Evolutionary conservation across 2,329 filamentous ascomycete species (phyloP), one percentile per base, ranked within the genome.

Genomic region (Claviceps spartinae): DNA sequence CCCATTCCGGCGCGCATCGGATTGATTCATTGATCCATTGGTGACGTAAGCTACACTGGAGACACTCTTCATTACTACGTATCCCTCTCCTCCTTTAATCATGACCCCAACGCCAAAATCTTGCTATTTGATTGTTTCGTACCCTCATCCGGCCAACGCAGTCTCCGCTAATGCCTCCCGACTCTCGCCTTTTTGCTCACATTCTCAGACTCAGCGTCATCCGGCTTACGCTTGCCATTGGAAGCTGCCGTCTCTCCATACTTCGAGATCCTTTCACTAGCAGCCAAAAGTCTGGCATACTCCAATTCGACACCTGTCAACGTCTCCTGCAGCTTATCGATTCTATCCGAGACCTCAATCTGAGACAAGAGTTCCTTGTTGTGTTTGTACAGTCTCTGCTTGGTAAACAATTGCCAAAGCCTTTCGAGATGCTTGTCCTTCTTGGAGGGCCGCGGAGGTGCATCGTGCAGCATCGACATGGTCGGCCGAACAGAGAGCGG

Each of bases 341-440:
- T 78, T 38, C 85, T 76, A 64, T 91, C 86, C 0, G 69, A 65
- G 5, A 72, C 70, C 51, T 88, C 85, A 42, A 91, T 69, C 65
- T 90, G 83, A 40, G 78, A 76, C 13, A 94, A 72, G 2, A 78
- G 68, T 58, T 90, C 83, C 53, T 76, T 77, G 61, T 93, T 91
- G 60, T 88, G 85, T 45, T 78, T 75, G 63, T 86, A 89, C 4
- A 94, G 71, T 38, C 88, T 73, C 60, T 86, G 78, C 69, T 93
- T 93, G n/a, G 84, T 79, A 43, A 87, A 72, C 24, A 91, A 66
- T 34, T 82, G 73, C 85, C 86, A 94, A 45, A 88, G 75, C 56
- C 75, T 78, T 63, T 85, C 86, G 49, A 77, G 72, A 26, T 82
- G 74, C 57, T 81, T 75, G 57, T 85, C 76, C 45, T 72, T 72